Percentiles rank a stretch among this genome's conserved stretches.
phyloP scores from a whole-genome alignment of 768 basidiomycete genomes.

The Mycena latifolia region DNA sequence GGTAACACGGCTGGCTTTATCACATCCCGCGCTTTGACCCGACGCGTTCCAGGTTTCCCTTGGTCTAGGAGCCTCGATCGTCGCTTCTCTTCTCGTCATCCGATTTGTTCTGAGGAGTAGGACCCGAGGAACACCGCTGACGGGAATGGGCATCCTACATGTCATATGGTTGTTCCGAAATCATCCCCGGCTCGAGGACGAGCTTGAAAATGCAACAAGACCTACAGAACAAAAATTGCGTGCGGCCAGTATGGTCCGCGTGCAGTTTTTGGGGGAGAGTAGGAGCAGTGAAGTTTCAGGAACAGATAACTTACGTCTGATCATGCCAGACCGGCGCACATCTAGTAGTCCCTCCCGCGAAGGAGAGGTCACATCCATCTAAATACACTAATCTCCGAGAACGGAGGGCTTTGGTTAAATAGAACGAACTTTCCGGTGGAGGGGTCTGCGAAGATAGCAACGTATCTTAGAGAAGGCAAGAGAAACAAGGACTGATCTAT shows the following conservation, averaged over 20 bases:
- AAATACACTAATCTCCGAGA: no score
- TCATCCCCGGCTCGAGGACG: background rate
- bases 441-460: no score
- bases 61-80: background rate
- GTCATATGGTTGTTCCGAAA: background rate
- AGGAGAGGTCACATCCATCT: no score
- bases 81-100: background rate
- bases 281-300: no score
- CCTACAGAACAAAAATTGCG: background rate
- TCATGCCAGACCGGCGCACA: no score
- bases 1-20: background rate
- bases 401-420: no score
- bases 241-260: background rate
- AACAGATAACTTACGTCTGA: no score
- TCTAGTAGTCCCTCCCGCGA: no score
- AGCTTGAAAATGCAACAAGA: background rate
- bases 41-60: background rate
- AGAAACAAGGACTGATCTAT: no score
- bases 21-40: no score
- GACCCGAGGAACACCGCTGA: background rate
- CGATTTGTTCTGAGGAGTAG: background rate
- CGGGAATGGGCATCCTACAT: background rate
- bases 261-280: background rate
- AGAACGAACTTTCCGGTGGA: no score
- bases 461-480: no score